Conservation (phyloP, 1,284 basidiomycete species). For the Ganoderma lucidum region DNA sequence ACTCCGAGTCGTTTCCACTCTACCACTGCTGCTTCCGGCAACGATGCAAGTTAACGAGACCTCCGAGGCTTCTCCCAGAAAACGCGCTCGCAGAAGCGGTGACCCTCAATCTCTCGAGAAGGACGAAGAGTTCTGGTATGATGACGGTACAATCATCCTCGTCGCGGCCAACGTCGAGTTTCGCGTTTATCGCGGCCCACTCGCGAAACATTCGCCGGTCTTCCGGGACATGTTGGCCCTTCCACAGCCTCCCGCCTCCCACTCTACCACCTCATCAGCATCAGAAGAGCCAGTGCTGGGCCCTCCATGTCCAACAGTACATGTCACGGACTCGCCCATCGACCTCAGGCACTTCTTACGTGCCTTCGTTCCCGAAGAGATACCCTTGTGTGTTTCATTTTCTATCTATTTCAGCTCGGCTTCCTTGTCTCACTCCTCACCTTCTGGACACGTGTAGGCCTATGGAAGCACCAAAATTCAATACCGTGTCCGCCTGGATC, state of each 20-base stretch:
- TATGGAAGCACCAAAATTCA: neutral
- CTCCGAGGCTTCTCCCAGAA: too few species aligned
- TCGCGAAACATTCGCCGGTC: slow-evolving; percentile 12
- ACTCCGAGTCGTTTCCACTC: too few species aligned
- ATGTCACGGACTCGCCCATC: neutral
- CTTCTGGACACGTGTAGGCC: too few species aligned
- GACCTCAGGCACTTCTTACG: slow-evolving; percentile 5
- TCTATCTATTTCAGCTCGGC: neutral
- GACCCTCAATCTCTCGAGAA: neutral
- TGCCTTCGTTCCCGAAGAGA: neutral
- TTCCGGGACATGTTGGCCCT: slow-evolving; percentile 9
- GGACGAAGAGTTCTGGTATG: neutral
- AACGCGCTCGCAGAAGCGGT: too few species aligned
- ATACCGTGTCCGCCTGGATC: slow-evolving; percentile 2
- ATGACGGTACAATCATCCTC: neutral
- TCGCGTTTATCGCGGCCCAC: slow-evolving; percentile 5
- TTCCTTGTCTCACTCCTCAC: neutral
- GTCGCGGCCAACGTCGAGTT: neutral
- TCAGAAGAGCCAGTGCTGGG: too few species aligned
- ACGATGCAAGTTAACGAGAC: too few species aligned
- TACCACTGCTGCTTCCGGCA: too few species aligned
- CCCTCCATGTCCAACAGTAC: neutral
- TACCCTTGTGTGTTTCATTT: neutral
- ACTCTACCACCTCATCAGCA: neutral
- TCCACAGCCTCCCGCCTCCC: slow-evolving; percentile 4